phyloP scores from a whole-genome alignment of 192 early-diverging fungal species.

The Gonapodya prolifera region DNA sequence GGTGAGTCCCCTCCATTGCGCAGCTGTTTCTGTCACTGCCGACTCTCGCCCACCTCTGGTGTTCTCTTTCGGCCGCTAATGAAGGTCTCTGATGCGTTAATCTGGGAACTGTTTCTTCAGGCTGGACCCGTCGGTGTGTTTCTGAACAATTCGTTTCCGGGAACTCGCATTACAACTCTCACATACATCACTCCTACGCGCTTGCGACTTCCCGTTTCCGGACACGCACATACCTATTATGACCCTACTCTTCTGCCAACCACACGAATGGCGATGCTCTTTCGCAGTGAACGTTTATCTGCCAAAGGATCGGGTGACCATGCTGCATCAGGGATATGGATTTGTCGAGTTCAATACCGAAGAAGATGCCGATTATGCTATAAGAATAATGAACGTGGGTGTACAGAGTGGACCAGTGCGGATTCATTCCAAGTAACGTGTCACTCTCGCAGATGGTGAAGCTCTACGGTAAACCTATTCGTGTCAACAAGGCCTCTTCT shows the following conservation, averaged over 20 bases:
- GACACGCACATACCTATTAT: neutral
- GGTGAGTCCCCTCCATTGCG: too few relatives aligned
- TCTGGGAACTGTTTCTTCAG: constrained; percentile 99
- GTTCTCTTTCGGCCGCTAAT: too few relatives aligned
- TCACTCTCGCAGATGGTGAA: constrained; percentile 52
- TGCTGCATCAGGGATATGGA: constrained; percentile 85
- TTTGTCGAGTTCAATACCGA: constrained; percentile 90
- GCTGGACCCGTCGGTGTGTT: constrained; percentile 77
- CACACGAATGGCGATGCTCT: neutral
- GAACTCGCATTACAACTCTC: too few relatives aligned
- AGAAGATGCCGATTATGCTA: constrained; percentile 93
- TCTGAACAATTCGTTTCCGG: neutral
- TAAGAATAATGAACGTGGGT: constrained; percentile 79
- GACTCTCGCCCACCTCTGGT: too few relatives aligned
- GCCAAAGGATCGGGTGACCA: constrained; percentile 94
- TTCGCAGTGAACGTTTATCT: constrained; percentile 75
- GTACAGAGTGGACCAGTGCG: too few relatives aligned
- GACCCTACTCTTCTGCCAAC: too few relatives aligned
- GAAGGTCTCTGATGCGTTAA: constrained; percentile 79
- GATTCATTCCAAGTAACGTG: neutral
- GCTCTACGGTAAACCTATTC: constrained; percentile 85
- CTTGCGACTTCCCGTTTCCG: neutral
- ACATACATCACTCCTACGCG: neutral
- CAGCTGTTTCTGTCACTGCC: too few relatives aligned
- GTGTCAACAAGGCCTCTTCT: constrained; percentile 87